Evolutionary conservation across 192 early-diverging fungal genomes (phyloP).

Genomic region (Rhizophagus clarus): DNA sequence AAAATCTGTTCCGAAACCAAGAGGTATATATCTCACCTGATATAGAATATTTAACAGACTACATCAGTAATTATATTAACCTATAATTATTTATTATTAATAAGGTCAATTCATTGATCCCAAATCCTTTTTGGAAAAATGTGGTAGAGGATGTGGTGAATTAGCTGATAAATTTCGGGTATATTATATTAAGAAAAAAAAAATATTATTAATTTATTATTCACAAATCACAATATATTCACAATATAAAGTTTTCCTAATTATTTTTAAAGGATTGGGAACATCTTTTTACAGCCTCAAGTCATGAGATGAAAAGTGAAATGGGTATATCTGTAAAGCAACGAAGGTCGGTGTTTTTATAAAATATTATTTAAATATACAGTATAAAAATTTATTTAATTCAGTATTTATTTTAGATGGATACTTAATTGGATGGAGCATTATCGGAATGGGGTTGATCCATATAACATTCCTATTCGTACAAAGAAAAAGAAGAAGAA

Average conservation of each 20-base stretch:
- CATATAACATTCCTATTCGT: constrained; percentile 13
- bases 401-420: constrained; percentile 20
- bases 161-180: constrained; percentile 30
- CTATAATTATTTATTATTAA: not conserved
- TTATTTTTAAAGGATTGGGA: constrained; percentile 49
- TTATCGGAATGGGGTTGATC: constrained; percentile 20
- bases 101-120: not conserved
- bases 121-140: constrained; percentile 14
- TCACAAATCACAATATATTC: no score
- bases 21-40: not conserved
- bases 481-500: no score
- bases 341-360: constrained; percentile 50
- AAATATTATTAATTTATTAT: not conserved
- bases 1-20: not conserved
- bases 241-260: not conserved
- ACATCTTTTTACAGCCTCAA: constrained; percentile 57
- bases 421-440: constrained; percentile 21
- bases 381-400: not conserved
- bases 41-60: not conserved
- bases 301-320: constrained; percentile 55
- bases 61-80: not conserved
- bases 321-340: constrained; percentile 61
- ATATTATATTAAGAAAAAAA: not conserved
- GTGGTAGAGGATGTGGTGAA: constrained; percentile 18
- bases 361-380: not conserved